Conservation (phyloP, 345 rosid genomes). For the Durio zibethinus region DNA sequence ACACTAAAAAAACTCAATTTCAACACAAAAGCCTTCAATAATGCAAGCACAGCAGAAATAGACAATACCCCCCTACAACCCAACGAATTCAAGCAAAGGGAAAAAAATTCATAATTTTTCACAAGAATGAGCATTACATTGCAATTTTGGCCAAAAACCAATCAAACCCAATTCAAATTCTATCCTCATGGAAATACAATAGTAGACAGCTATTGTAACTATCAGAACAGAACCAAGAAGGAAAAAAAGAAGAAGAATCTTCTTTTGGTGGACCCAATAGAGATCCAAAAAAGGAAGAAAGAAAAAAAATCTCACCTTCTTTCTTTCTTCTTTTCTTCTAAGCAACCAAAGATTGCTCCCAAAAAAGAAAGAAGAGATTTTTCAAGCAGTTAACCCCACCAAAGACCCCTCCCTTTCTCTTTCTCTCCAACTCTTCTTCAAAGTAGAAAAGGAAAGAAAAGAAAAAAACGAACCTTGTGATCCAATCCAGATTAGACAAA, state of each 20-base stretch:
- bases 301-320: constrained; percentile 39
- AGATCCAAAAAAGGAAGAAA: constrained; percentile 18
- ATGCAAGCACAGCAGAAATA: constrained; percentile 17
- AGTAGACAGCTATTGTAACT: constrained; percentile 8
- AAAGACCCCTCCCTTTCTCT: constrained; percentile 12
- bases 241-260: constrained; percentile 29
- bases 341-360: constrained; percentile 32
- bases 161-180: constrained; percentile 25
- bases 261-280: constrained; percentile 22
- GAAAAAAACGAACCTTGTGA: constrained; percentile 53
- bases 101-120: constrained; percentile 14
- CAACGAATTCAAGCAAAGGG: constrained; percentile 15
- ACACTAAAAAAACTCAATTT: constrained; percentile 8
- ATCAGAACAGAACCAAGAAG: constrained; percentile 25
- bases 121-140: constrained; percentile 13
- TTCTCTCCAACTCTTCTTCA: constrained; percentile 16
- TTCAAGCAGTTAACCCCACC: constrained; percentile 26
- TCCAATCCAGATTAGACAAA: constrained; percentile 89
- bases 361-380: constrained; percentile 11
- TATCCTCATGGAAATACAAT: constrained; percentile 22
- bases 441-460: constrained; percentile 11
- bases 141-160: constrained; percentile 17
- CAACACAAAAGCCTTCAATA: constrained; percentile 15
- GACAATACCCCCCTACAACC: constrained; percentile 8
- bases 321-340: constrained; percentile 20